A percentile compares a stretch with the other conserved stretches of the same genome.
These are phyloP conservation scores for Ailanthus altissimus DNA, from an alignment of 345 rosid species.

Conservation along the genomic window DNA sequence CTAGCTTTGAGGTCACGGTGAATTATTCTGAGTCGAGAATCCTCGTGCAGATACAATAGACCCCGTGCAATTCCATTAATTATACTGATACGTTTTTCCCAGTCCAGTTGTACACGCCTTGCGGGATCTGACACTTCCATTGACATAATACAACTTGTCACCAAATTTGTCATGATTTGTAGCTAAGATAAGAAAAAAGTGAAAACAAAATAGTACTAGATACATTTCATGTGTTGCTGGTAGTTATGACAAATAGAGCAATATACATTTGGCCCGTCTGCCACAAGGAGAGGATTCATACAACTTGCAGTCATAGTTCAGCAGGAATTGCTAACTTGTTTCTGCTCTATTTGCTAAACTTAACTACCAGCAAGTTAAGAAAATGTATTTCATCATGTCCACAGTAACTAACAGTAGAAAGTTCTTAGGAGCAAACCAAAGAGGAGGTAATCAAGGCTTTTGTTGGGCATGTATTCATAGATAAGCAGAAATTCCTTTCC, in stretches of 20 bases:
- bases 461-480: constrained; percentile 33
- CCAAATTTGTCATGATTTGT: not conserved
- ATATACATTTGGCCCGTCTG: constrained; percentile 2
- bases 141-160: not conserved
- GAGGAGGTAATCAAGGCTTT: constrained; percentile 27
- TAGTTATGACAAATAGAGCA: constrained; percentile 6
- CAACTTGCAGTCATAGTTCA: not conserved
- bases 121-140: constrained; percentile 7
- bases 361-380: not conserved
- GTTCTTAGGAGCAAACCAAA: constrained; percentile 23
- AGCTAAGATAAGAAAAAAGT: not conserved
- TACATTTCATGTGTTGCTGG: not conserved
- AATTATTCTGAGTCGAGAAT: constrained; percentile 38
- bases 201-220: not conserved
- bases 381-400: not conserved
- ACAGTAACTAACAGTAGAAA: not conserved
- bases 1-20: constrained; percentile 36
- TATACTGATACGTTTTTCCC: constrained; percentile 33
- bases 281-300: not conserved
- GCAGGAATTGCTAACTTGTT: constrained; percentile 22
- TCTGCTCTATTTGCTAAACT: not conserved
- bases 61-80: constrained; percentile 40
- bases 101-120: constrained; percentile 14
- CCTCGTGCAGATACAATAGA: constrained; percentile 38
- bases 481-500: constrained; percentile 25